Evolutionary conservation across 495 filamentous ascomycete genomes (phyloP).

Genomic region (Xylaria telfairii): DNA sequence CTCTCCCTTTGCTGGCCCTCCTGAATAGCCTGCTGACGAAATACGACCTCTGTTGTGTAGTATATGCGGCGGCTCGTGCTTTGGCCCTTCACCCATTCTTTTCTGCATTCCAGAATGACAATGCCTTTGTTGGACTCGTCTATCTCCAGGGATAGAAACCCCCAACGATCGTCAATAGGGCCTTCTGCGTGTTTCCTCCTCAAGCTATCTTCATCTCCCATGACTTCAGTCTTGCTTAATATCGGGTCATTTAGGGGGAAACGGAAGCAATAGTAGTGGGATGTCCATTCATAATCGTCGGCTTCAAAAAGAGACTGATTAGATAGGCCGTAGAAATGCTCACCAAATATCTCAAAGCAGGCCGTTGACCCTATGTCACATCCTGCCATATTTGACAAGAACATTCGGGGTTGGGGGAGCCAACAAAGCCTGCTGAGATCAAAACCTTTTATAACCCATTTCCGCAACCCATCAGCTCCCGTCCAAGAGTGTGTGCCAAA

Average conservation of each 20-base stretch:
- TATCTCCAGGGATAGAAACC: conserved; percentile 65
- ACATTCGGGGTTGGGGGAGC: conserved; percentile 45
- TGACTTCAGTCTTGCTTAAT: conserved; percentile 38
- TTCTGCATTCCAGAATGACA: conserved; percentile 71
- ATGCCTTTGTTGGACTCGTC: conserved; percentile 67
- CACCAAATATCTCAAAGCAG: conserved; percentile 73
- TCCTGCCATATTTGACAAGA: conserved; percentile 62
- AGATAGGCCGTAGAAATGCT: conserved; percentile 75
- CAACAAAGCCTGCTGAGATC: conserved; percentile 47
- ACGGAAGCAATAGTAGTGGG: conserved; percentile 73
- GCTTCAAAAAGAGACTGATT: conserved; percentile 68
- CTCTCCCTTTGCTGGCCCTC: conserved; percentile 12
- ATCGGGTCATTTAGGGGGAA: conserved; percentile 54
- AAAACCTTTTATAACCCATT: conserved; percentile 68
- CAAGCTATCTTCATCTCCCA: conserved; percentile 59
- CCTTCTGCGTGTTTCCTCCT: conserved; percentile 74
- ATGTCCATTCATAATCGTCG: conserved; percentile 71
- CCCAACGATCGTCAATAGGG: conserved; percentile 80
- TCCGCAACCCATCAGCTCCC: conserved; percentile 56
- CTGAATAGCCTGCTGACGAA: conserved; percentile 37
- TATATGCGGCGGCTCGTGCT: conserved; percentile 71
- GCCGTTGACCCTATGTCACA: conserved; percentile 70
- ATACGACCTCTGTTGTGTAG: conserved; percentile 66
- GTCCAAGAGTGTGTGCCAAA: conserved; percentile 67
- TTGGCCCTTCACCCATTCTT: conserved; percentile 68